Evolutionary conservation across 176 grass and related monocot genomes (phyloP).

Genomic region (Dactylis glomerata): DNA sequence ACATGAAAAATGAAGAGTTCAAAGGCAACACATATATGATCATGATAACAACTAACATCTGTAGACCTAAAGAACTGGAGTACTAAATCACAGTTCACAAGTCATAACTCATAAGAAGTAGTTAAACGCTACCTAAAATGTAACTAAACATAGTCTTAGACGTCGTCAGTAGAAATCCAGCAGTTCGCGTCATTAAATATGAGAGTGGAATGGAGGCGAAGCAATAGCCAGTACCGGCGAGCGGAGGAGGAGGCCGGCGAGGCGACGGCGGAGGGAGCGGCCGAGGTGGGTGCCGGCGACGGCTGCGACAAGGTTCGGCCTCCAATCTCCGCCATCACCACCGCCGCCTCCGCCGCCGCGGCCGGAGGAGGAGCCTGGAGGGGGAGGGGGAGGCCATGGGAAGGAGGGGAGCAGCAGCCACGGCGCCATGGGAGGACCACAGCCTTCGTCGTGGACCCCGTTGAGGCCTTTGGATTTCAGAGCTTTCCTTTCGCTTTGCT

Average conservation of each 20-base stretch:
- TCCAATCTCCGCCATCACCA: slow-evolving; percentile 44
- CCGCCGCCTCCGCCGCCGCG: slow-evolving; percentile 25
- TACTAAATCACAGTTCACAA: neutral
- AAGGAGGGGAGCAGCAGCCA: slow-evolving; percentile 46
- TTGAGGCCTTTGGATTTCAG: slow-evolving; percentile 7
- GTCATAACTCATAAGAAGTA: neutral
- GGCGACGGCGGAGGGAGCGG: slow-evolving; percentile 48
- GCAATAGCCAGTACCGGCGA: slow-evolving; percentile 26
- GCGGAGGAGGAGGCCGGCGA: slow-evolving; percentile 38
- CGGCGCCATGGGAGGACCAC: slow-evolving; percentile 36
- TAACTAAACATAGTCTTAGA: neutral
- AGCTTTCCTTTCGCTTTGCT: slow-evolving; percentile 27
- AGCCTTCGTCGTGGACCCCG: slow-evolving; percentile 31
- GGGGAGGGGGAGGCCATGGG: slow-evolving; percentile 41
- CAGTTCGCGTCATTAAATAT: neutral
- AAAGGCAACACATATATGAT: neutral
- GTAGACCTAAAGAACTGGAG: neutral
- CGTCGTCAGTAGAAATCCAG: neutral
- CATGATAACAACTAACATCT: neutral
- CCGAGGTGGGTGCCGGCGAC: slow-evolving; percentile 48
- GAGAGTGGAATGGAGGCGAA: neutral
- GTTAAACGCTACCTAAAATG: neutral
- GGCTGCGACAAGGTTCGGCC: slow-evolving; percentile 33
- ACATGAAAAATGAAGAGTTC: neutral
- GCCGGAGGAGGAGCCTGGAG: slow-evolving; percentile 42